These are phyloP conservation scores for Cladophialophora immunda DNA, from an alignment of 2,329 filamentous ascomycete species.

Conservation along the genomic window DNA sequence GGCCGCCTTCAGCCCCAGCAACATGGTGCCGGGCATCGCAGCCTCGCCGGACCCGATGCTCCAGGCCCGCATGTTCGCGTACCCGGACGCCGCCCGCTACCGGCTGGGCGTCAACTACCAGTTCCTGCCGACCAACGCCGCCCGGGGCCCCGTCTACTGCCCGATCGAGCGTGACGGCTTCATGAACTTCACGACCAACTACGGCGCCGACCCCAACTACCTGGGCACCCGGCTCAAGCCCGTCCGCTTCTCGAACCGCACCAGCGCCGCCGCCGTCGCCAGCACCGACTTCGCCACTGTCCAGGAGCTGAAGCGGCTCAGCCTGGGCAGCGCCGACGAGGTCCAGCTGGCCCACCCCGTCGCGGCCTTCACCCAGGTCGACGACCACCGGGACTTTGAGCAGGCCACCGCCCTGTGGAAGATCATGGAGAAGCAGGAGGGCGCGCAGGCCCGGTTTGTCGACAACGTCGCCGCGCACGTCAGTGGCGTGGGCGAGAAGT, in stretches of 20 bases:
- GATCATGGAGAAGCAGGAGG: slow-evolving; percentile 53
- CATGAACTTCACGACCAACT: slow-evolving; percentile 59
- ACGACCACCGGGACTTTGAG: slow-evolving; percentile 55
- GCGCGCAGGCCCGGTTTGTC: slow-evolving; percentile 70
- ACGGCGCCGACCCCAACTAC: slow-evolving; percentile 68
- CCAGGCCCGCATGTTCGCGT: slow-evolving; percentile 69
- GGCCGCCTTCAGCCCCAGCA: slow-evolving; percentile 71
- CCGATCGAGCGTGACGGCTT: slow-evolving; percentile 61
- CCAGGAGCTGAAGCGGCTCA: not conserved
- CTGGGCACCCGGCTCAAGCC: slow-evolving; percentile 44
- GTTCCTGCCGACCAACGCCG: slow-evolving; percentile 50
- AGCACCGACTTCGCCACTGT: slow-evolving; percentile 40
- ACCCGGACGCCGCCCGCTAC: slow-evolving; percentile 62
- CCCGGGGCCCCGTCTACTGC: slow-evolving; percentile 49
- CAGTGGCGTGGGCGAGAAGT: slow-evolving; percentile 62
- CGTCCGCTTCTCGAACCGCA: slow-evolving; percentile 41
- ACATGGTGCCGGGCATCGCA: slow-evolving; percentile 70
- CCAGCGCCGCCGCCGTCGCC: slow-evolving; percentile 51
- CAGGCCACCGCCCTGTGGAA: slow-evolving; percentile 55
- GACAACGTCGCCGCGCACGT: slow-evolving; percentile 68
- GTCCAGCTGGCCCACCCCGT: slow-evolving; percentile 4
- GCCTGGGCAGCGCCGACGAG: slow-evolving; percentile 2
- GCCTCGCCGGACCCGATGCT: slow-evolving; percentile 70
- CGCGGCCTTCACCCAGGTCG: slow-evolving; percentile 2
- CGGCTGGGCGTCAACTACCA: slow-evolving; percentile 53